These are phyloP conservation scores for Letharia lupina DNA, from an alignment of 495 filamentous ascomycete genomes.

Conservation along the genomic window DNA sequence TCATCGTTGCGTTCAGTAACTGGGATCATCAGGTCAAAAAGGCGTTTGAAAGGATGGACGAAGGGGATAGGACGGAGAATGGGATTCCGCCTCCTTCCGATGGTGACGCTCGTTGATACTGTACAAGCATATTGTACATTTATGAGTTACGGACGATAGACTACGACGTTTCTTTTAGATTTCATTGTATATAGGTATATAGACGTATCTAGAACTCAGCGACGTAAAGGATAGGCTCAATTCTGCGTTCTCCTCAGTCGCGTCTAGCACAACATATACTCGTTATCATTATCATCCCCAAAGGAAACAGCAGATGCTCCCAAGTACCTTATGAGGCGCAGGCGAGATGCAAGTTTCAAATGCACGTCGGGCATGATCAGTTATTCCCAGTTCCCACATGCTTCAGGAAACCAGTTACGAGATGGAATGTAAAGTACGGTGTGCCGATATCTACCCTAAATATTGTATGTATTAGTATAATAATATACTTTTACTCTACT, in stretches of 20 bases:
- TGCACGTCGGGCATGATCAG: too few relatives aligned
- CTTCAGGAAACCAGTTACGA: too few relatives aligned
- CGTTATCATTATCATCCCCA: too few relatives aligned
- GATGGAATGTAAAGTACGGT: too few relatives aligned
- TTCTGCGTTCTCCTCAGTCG: not conserved
- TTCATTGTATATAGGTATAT: not conserved
- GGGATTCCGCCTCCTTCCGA: slow-evolving; percentile 3
- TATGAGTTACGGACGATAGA: slow-evolving; percentile 2
- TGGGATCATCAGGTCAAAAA: slow-evolving; percentile 72
- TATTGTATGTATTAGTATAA: not conserved
- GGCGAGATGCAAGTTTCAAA: too few relatives aligned
- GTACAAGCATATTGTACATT: not conserved
- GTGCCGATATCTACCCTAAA: not conserved
- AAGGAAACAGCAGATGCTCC: not conserved
- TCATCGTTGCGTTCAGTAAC: slow-evolving; percentile 65
- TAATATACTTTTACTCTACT: too few relatives aligned
- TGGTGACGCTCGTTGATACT: not conserved
- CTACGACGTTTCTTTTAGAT: not conserved
- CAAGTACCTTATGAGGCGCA: not conserved
- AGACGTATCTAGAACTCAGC: not conserved
- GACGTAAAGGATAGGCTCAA: not conserved
- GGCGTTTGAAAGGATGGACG: slow-evolving; percentile 71
- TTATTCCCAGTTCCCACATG: too few relatives aligned
- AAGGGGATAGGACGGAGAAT: slow-evolving; percentile 34
- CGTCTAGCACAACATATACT: not conserved